Base-by-base conservation (phyloP, 495 filamentous ascomycete species). In the Elasticomyces elasticus region DNA sequence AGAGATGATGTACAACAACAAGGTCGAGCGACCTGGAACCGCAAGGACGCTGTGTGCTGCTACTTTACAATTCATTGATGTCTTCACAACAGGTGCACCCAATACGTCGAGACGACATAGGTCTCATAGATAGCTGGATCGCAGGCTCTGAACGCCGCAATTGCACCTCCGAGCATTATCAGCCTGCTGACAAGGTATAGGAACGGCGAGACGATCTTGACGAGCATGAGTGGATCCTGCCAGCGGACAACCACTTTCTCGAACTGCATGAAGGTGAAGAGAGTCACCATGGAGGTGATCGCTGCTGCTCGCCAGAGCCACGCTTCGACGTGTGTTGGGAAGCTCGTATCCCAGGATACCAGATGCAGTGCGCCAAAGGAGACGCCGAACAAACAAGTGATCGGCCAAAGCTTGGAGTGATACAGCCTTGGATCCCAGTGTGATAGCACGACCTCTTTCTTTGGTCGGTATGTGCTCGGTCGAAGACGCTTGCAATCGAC, bases 201-300 rank as follows among this genome's bases (percentile, higher is more conserved):
- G 5, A 20, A 9, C 15, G 68, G 66, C 3, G 63, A 66, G 9
- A 61, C 47, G 30, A 70, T 42, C 44, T 64, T 65, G 40, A 67
- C 41, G 10, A 67, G 46, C 9, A 65, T 67, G 46, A 67, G 47
- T 30, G 61, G 56, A 13, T 67, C 68, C 19, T 58, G 54, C 63
- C 66, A 68, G 1, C 65, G 59, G 19, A 69, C 40, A 23, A 48
- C 66, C 56, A 69, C 65, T 48, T 65, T 67, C 46, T 68, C 59
- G 49, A 62, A 71, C 28, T 71, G 65, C 67, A 71, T 71, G 53
- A 69, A 68, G 22, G 68, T 54, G 26, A 70, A 42, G 27, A 56
- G 23, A 19, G 30, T 42, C 10, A 43, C 47, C 15, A 51, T 44
- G 12, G 66, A 70, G 4, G 58, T 49, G 40, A 67, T 60, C 15